Conservation (phyloP, 2,329 filamentous ascomycete species). For the Exserohilum turcica region DNA sequence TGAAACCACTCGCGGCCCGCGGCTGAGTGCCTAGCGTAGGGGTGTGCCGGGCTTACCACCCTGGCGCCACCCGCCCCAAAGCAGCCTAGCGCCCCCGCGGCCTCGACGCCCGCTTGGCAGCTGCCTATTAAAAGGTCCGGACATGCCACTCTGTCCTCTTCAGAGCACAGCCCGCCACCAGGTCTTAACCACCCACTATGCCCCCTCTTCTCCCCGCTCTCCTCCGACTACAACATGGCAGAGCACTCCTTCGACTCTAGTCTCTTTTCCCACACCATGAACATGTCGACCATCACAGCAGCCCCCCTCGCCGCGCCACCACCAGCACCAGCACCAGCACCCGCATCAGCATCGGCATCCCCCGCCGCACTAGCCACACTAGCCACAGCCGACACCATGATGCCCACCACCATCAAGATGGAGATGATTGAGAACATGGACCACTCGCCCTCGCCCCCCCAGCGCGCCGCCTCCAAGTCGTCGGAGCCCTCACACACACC, state of each 20-base stretch:
- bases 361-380: not conserved
- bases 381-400: slow-evolving; percentile 16
- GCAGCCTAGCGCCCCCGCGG: slow-evolving; percentile 26
- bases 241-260: slow-evolving; percentile 31
- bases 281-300: slow-evolving; percentile 24
- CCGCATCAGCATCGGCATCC: too few species aligned
- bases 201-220: slow-evolving; percentile 37
- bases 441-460: slow-evolving; percentile 28
- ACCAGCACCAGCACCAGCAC: not conserved
- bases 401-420: slow-evolving; percentile 49
- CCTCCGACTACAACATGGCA: slow-evolving; percentile 33
- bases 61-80: slow-evolving; percentile 9
- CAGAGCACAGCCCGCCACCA: slow-evolving; percentile 34
- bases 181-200: slow-evolving; percentile 37
- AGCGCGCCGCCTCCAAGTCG: slow-evolving; percentile 20
- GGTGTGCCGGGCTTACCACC: slow-evolving; percentile 14
- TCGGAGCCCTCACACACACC: slow-evolving; percentile 29
- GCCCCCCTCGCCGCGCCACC: not conserved
- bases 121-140: slow-evolving; percentile 45
- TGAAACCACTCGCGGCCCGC: slow-evolving; percentile 35
- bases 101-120: slow-evolving; percentile 15
- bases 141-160: slow-evolving; percentile 39
- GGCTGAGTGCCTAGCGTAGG: slow-evolving; percentile 29
- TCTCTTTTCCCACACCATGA: slow-evolving; percentile 30
- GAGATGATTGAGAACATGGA: slow-evolving; percentile 46